These are phyloP conservation scores for Penicillium frequentans DNA, from an alignment of 2,329 filamentous ascomycete genomes.

Conservation along the genomic window DNA sequence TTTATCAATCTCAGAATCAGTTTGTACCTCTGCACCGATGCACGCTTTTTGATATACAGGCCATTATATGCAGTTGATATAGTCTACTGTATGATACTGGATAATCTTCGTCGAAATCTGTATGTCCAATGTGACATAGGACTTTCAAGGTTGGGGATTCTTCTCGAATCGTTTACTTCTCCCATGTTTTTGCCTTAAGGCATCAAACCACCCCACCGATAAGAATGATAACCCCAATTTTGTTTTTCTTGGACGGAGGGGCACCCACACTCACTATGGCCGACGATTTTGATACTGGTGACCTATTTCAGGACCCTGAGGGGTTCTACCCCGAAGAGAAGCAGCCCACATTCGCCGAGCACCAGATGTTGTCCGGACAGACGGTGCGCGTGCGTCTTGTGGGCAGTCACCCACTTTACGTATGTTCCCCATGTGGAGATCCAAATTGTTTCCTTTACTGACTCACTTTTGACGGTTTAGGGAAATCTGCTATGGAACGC, in stretches of 20 bases:
- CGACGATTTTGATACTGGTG: constrained; percentile 39
- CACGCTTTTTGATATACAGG: too few species aligned
- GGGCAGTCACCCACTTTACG: constrained; percentile 83
- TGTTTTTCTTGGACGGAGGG: neutral
- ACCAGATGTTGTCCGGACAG: constrained; percentile 67
- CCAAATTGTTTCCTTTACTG: constrained; percentile 9
- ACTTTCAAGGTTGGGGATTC: too few species aligned
- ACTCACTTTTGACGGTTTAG: constrained; percentile 33
- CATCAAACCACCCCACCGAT: neutral
- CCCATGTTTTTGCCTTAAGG: neutral
- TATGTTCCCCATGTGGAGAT: constrained; percentile 39
- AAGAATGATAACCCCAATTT: constrained; percentile 1
- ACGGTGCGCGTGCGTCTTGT: constrained; percentile 73
- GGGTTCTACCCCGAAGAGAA: constrained; percentile 79
- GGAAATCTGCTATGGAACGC: constrained; percentile 93
- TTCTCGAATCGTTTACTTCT: too few species aligned
- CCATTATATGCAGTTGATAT: too few species aligned
- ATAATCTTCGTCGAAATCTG: too few species aligned
- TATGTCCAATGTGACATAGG: too few species aligned
- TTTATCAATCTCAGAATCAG: too few species aligned
- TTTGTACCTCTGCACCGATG: too few species aligned
- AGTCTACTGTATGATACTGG: too few species aligned
- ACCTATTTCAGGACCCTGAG: constrained; percentile 76
- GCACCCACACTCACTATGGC: constrained; percentile 22
- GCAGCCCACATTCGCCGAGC: constrained; percentile 69